Percentiles rank a stretch among this genome's conserved stretches.
Conservation (phyloP, 306 rosid species). For the Cucurbita argyrosperma region DNA sequence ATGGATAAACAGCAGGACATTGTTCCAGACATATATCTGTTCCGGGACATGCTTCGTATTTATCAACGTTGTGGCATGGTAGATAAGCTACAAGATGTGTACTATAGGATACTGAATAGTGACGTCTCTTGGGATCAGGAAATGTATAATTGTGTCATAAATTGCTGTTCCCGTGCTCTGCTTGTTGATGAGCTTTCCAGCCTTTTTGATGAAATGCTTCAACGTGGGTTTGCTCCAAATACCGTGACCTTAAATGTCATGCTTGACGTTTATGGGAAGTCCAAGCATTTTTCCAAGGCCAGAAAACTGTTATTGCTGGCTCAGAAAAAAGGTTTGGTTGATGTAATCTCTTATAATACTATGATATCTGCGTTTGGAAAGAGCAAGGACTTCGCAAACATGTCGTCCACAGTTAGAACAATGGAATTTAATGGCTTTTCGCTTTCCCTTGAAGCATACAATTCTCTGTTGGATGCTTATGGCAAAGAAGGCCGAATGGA, state of each 20-base stretch:
- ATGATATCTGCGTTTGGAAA: slow-evolving; percentile 65
- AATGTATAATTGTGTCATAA: slow-evolving; percentile 58
- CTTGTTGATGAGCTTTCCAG: slow-evolving; percentile 77
- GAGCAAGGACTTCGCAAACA: slow-evolving; percentile 51
- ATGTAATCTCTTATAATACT: slow-evolving; percentile 74
- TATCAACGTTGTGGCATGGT: slow-evolving; percentile 59
- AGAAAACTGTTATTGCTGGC: slow-evolving; percentile 54
- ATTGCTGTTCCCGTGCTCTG: slow-evolving; percentile 75
- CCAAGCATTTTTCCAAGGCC: slow-evolving; percentile 71
- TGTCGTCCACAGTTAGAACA: slow-evolving; percentile 41
- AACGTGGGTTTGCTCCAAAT: slow-evolving; percentile 47
- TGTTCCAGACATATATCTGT: slow-evolving; percentile 51
- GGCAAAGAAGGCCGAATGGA: slow-evolving; percentile 78
- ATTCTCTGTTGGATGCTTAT: slow-evolving; percentile 78
- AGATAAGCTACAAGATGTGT: slow-evolving; percentile 41
- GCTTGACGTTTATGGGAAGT: slow-evolving; percentile 69
- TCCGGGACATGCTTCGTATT: slow-evolving; percentile 60
- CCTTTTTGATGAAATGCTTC: slow-evolving; percentile 72
- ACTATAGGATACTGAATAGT: slow-evolving; percentile 48
- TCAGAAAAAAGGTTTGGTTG: slow-evolving; percentile 57
- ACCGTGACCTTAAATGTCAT: slow-evolving; percentile 59
- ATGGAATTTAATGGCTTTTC: slow-evolving; percentile 81
- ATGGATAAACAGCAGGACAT: slow-evolving; percentile 45
- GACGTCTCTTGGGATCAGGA: slow-evolving; percentile 63
- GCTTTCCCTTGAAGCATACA: slow-evolving; percentile 83